Percentiles rank a stretch among this genome's conserved stretches.
Conservation (phyloP, 2,329 filamentous ascomycete genomes). For the Ophiocordyceps robertsii region DNA sequence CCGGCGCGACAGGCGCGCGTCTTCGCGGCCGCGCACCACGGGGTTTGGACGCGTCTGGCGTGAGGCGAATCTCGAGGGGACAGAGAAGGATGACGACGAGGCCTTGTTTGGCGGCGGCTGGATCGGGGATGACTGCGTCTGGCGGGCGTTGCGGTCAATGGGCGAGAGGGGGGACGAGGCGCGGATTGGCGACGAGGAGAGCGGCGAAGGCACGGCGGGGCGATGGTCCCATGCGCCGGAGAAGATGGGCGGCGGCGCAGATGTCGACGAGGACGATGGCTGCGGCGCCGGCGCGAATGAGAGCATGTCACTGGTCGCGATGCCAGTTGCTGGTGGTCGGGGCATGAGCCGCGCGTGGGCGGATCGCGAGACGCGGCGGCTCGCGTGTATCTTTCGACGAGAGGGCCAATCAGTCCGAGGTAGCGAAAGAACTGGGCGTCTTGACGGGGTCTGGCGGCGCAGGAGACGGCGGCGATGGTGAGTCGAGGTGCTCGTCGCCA, state of each 20-base stretch:
- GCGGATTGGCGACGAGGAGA: constrained; percentile 45
- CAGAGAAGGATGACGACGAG: constrained; percentile 12
- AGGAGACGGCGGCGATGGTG: no score
- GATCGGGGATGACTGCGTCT: constrained; percentile 31
- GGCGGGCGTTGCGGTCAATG: constrained; percentile 26
- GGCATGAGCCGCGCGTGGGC: constrained; percentile 12
- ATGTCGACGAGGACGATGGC: background rate
- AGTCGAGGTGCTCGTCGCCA: no score
- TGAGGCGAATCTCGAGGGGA: constrained; percentile 28
- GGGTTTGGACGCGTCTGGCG: constrained; percentile 50
- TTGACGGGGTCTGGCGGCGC: no score
- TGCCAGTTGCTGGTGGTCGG: constrained; percentile 15
- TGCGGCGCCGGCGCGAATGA: constrained; percentile 23
- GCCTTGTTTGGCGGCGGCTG: constrained; percentile 21
- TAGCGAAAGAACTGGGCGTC: no score
- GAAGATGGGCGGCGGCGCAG: constrained; percentile 18
- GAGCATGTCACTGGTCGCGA: constrained; percentile 20
- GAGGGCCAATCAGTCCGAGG: no score
- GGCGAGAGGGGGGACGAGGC: constrained; percentile 33
- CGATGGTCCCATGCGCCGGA: constrained; percentile 28
- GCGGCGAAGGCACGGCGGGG: constrained; percentile 38
- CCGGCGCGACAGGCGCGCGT: constrained; percentile 48
- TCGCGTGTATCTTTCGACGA: no score
- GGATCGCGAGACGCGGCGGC: background rate
- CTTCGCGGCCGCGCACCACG: constrained; percentile 45